phyloP scores from a whole-genome alignment of 129 eudicot species.

The Escallonia rubra region DNA sequence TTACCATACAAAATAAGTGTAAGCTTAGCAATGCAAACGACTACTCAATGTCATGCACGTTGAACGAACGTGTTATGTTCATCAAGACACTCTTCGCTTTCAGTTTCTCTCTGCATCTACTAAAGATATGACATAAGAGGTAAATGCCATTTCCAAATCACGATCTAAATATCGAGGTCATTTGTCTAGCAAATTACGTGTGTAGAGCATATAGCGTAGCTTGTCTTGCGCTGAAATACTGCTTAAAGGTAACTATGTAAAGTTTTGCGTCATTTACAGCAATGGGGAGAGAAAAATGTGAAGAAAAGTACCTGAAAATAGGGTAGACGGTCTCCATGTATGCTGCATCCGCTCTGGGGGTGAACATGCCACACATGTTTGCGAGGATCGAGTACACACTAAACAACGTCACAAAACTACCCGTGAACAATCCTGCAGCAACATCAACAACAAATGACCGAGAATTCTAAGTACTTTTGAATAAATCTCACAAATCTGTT shows the following conservation, averaged over 20 bases:
- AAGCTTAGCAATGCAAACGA: not conserved
- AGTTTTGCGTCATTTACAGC: not conserved
- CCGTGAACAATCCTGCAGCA: constrained; percentile 79
- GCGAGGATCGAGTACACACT: constrained; percentile 75
- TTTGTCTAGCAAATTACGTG: no score
- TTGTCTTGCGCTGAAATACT: not conserved
- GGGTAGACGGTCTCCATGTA: constrained; percentile 93
- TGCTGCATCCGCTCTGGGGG: constrained; percentile 40
- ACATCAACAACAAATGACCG: not conserved
- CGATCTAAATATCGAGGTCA: no score
- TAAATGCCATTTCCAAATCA: not conserved
- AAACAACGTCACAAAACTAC: constrained; percentile 75
- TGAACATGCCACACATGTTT: constrained; percentile 79
- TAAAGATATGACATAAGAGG: not conserved
- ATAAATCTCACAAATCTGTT: no score
- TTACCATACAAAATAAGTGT: not conserved
- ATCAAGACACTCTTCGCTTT: not conserved
- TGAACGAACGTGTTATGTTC: no score
- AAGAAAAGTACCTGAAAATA: constrained; percentile 58
- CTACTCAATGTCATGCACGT: not conserved
- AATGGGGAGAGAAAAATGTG: not conserved
- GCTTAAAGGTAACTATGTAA: not conserved
- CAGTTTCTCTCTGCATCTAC: not conserved
- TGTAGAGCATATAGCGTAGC: no score
- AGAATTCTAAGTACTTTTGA: not conserved